Evolutionary conservation across 2,329 filamentous ascomycete species (phyloP), one percentile per base, ranked within the genome.

Genomic region (Alternaria rosae): DNA sequence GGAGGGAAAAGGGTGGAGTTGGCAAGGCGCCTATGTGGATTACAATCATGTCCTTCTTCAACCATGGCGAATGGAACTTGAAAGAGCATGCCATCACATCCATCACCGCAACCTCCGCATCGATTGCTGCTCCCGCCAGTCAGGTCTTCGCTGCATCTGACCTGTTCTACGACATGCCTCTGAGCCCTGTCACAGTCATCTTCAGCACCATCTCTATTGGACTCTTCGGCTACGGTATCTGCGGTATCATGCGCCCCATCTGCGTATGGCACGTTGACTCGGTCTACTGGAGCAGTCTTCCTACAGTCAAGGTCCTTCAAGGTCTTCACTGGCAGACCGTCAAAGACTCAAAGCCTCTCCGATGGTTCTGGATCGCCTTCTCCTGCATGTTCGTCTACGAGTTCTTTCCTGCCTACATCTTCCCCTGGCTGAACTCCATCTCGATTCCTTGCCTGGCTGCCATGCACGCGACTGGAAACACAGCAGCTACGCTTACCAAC

Each of bases 361-460:
- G 62, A 43, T 67, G 64, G 64, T 67, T 67, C 32, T 67, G 64
- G 64, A 65, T 67, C 30, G 64, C 64, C 7, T 67, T 67, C 56
- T 62, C 62, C 3, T 50, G 64, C 54, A 67, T 67, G 64, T 67
- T 67, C 13, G 53, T 41, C 20, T 67, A 67, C 30, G 64, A 67
- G 42, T 67, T 67, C 48, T 60, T 67, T 26, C 64, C 64, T n/a
- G 64, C 64, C 15, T 67, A 67, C 59, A 67, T 67, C 13, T 65
- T 67, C 35, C 65, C 65, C 7, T 67, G 64, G 64, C 50, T 67
- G 35, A 67, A 67, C 50, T 67, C 64, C 5, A 54, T 67, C 25
- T 67, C 64, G 6, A 65, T 67, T n/a, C 64, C 64, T 5, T 67
- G 64, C 21, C 47, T 67, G 50, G 64, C 64, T 30, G 59, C 64